These are phyloP conservation scores for Solanum clarkiae DNA, from an alignment of 257 asterid species.

Conservation along the genomic window DNA sequence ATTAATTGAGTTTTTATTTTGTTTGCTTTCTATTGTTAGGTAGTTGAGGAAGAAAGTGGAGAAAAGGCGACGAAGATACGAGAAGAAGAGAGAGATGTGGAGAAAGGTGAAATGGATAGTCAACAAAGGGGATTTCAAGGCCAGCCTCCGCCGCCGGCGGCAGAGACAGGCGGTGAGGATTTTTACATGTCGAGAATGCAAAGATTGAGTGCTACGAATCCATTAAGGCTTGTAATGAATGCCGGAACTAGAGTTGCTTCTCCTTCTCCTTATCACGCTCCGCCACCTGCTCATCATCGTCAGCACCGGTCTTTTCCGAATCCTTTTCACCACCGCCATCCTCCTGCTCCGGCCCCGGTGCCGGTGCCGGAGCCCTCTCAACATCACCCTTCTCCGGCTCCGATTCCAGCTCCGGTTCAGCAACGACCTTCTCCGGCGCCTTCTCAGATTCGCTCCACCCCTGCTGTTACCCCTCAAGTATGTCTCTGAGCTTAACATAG, in stretches of 20 bases:
- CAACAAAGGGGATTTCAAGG: slow-evolving; percentile 20
- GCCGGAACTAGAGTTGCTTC: slow-evolving; percentile 76
- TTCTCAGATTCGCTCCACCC: slow-evolving; percentile 44
- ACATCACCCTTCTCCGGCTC: slow-evolving; percentile 5
- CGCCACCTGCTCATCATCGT: slow-evolving; percentile 2
- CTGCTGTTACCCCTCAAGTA: slow-evolving; percentile 49
- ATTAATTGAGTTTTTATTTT: background rate
- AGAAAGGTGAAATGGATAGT: slow-evolving; percentile 45
- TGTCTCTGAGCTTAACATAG: slow-evolving; percentile 1
- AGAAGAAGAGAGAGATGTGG: slow-evolving; percentile 42
- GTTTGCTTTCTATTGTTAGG: slow-evolving; percentile 3
- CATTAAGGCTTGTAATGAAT: slow-evolving; percentile 62
- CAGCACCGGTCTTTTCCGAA: slow-evolving; percentile 14
- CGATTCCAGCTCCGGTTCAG: slow-evolving; percentile 7
- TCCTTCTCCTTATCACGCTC: slow-evolving; percentile 26
- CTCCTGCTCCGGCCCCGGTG: background rate
- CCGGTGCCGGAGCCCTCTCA: background rate
- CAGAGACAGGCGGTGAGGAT: background rate
- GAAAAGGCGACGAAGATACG: slow-evolving; percentile 10
- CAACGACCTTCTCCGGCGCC: slow-evolving; percentile 21
- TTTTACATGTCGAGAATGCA: slow-evolving; percentile 71
- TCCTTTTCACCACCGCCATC: slow-evolving; percentile 13
- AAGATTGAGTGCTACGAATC: slow-evolving; percentile 70
- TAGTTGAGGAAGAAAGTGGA: slow-evolving; percentile 18
- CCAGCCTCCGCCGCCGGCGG: background rate